Base-by-base conservation (phyloP, 257 asterid genomes). In the Euphrasia confusa region DNA sequence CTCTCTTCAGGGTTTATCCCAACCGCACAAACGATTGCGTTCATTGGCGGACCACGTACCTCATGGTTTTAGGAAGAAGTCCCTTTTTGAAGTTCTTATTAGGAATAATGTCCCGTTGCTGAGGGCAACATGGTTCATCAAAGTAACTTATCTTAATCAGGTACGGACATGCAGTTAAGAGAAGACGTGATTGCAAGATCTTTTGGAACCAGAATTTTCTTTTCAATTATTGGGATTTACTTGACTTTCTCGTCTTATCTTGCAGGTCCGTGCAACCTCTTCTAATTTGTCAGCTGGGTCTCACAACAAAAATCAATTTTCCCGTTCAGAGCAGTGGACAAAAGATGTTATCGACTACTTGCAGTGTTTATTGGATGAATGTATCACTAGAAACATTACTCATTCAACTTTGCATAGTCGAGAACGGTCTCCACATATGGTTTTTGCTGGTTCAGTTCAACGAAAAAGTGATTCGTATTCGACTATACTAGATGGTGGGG, bases 251-350 rank as follows among this genome's bases (percentile, higher is more conserved):
- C 12, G 32, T 61, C 18, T 56, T 63, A 65, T 75, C 69, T 68
- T 83, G 81, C 86, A 94, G 99, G 86, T 85, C 71, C 95, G 95
- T 7, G 73, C 79, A 10, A 77, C 87, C 53, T 79, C 96, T 64
- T 83, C 93, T 61, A 89, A 78, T 78, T 74, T 82, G 24, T 83
- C 92, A 3, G 76, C 95, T 7, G 96, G 87, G 68, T 70, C 78
- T 67, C 88, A 84, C 54, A 95, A 94, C 74, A 94, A 83, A 85
- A 76, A 77, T 54, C 95, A 87, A 70, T 60, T 83, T 73, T 73
- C 87, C 40, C 95, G 97, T 54, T 87, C 96, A 32, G 96, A 94
- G 74, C 97, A 82, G 76, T 94, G 99, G 97, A 94, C 99, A 58
- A 90, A 84, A 84, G 99, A 94, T 76, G 71, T 87, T 68, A 73